phyloP scores from a whole-genome alignment of 306 rosid species.

The Vigna hirtella region DNA sequence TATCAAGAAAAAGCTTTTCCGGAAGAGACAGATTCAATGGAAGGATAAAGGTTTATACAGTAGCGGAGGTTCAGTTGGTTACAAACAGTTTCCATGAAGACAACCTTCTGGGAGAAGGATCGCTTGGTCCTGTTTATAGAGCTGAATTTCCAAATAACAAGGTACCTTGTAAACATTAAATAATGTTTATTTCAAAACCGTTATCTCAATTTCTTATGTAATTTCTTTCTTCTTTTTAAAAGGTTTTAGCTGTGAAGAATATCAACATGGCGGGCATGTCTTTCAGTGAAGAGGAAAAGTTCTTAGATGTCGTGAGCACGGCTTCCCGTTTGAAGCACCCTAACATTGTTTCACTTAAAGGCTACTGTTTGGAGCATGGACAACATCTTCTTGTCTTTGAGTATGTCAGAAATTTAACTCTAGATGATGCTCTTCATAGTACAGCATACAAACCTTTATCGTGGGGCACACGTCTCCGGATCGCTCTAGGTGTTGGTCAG shows the following conservation, averaged over 20 bases:
- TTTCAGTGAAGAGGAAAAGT: slow-evolving; percentile 79
- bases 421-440: slow-evolving; percentile 72
- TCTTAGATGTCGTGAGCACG: slow-evolving; percentile 78
- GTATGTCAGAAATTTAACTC: slow-evolving; percentile 70
- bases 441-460: slow-evolving; percentile 74
- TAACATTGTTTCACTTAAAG: slow-evolving; percentile 75
- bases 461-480: slow-evolving; percentile 74
- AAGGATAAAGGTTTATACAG: slow-evolving; percentile 69
- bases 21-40: slow-evolving; percentile 61
- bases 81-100: slow-evolving; percentile 77
- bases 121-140: slow-evolving; percentile 89
- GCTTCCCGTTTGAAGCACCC: slow-evolving; percentile 84
- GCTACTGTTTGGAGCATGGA: slow-evolving; percentile 87
- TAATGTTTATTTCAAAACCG: slow-evolving; percentile 20
- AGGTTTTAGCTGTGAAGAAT: slow-evolving; percentile 84
- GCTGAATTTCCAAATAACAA: slow-evolving; percentile 84
- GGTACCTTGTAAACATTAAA: slow-evolving; percentile 51
- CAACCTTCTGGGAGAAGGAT: slow-evolving; percentile 84
- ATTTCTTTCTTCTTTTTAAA: slow-evolving; percentile 6
- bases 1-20: slow-evolving; percentile 67
- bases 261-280: slow-evolving; percentile 69
- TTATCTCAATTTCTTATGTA: slow-evolving; percentile 18
- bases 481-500: slow-evolving; percentile 84
- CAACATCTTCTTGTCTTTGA: slow-evolving; percentile 84
- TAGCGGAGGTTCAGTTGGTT: slow-evolving; percentile 79